Percentiles rank a stretch among this genome's conserved stretches.
These are phyloP conservation scores for Lablab purpureus DNA, from an alignment of 306 rosid species.

Conservation along the genomic window DNA sequence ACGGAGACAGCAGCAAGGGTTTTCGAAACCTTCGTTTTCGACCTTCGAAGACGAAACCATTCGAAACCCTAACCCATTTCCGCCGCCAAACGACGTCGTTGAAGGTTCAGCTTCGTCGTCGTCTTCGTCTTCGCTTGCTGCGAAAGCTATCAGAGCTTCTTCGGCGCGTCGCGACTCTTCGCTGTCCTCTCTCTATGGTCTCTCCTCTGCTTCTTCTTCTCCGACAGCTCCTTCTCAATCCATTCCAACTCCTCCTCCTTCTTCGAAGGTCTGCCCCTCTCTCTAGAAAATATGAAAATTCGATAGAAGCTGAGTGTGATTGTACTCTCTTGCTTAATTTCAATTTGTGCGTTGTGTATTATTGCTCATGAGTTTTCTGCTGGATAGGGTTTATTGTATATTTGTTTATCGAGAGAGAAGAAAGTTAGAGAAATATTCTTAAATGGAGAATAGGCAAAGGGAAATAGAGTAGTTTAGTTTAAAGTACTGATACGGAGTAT, in stretches of 20 bases:
- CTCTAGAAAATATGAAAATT: not conserved
- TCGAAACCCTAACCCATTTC: constrained; percentile 48
- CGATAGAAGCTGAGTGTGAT: not conserved
- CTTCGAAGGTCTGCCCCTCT: constrained; percentile 30
- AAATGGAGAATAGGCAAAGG: not conserved
- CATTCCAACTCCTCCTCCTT: constrained; percentile 45
- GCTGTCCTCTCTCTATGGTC: constrained; percentile 83
- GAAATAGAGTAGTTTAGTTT: constrained; percentile 3
- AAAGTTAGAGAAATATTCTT: not conserved
- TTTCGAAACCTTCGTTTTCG: constrained; percentile 47
- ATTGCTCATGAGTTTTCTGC: not conserved
- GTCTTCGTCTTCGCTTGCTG: constrained; percentile 83
- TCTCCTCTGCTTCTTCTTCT: constrained; percentile 50
- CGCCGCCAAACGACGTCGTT: constrained; percentile 25
- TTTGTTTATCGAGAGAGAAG: not conserved
- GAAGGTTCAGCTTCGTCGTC: constrained; percentile 47
- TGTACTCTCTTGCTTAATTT: not conserved
- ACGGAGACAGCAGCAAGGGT: constrained; percentile 66
- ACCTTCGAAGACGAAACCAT: constrained; percentile 41
- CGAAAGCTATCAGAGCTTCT: constrained; percentile 92
- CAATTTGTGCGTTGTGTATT: not conserved
- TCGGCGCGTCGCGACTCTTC: constrained; percentile 91
- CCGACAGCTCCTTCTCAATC: constrained; percentile 33
- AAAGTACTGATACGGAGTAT: not conserved
- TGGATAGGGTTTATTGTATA: not conserved